phyloP scores from a whole-genome alignment of 2,329 filamentous ascomycete genomes.

The Emericellopsis cladophorae region DNA sequence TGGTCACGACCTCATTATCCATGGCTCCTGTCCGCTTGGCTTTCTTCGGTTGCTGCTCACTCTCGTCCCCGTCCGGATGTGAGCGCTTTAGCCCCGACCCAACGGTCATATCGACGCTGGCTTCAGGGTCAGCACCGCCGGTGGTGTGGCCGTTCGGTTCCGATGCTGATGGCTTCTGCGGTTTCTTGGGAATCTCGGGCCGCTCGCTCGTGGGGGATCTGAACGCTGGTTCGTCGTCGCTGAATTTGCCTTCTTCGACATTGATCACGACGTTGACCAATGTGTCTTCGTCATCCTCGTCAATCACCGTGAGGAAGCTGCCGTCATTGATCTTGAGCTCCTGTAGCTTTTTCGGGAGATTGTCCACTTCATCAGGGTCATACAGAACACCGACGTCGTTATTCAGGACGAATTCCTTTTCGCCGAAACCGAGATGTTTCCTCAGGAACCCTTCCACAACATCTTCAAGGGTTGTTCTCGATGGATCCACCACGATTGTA shows the following conservation, averaged over 20 bases:
- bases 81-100: slow-evolving; percentile 31
- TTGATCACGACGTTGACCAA: slow-evolving; percentile 72
- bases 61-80: slow-evolving; percentile 25
- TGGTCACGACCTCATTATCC: slow-evolving; percentile 27
- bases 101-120: slow-evolving; percentile 16
- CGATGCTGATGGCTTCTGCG: slow-evolving; percentile 23
- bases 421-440: slow-evolving; percentile 59
- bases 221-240: neutral
- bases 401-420: slow-evolving; percentile 65
- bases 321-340: slow-evolving; percentile 66
- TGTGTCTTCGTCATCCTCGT: slow-evolving; percentile 61
- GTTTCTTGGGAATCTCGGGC: slow-evolving; percentile 38
- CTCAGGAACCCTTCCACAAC: slow-evolving; percentile 66
- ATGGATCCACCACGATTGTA: slow-evolving; percentile 54
- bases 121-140: slow-evolving; percentile 25
- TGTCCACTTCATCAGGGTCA: slow-evolving; percentile 79
- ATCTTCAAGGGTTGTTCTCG: slow-evolving; percentile 62
- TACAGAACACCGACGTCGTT: slow-evolving; percentile 71
- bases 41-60: slow-evolving; percentile 32
- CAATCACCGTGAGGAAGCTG: slow-evolving; percentile 73
- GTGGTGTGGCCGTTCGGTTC: slow-evolving; percentile 25
- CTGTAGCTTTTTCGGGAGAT: slow-evolving; percentile 64
- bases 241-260: slow-evolving; percentile 29
- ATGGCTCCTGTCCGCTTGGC: slow-evolving; percentile 23
- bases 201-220: slow-evolving; percentile 15